A percentile compares a stretch with the other conserved stretches of the same genome.
Evolutionary conservation across 306 rosid genomes (phyloP).

Genomic region (Rosa chinensis): DNA sequence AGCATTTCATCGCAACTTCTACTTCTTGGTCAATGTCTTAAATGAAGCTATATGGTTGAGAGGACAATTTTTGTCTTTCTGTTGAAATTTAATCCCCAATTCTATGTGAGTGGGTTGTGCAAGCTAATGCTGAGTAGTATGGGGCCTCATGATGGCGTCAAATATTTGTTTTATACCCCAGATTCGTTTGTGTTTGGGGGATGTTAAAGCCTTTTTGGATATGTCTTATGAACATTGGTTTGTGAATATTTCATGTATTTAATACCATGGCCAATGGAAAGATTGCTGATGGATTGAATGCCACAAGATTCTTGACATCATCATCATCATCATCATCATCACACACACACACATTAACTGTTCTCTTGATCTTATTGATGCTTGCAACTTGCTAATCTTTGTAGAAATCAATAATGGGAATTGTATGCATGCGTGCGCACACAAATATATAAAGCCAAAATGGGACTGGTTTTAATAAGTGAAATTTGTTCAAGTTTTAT

Average conservation of each 20-base stretch:
- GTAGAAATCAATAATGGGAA: background rate
- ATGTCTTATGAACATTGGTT: too few relatives aligned
- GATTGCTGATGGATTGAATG: too few relatives aligned
- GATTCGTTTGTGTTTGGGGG: background rate
- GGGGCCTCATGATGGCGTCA: background rate
- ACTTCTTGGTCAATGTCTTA: background rate
- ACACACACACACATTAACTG: too few relatives aligned
- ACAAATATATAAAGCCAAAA: background rate
- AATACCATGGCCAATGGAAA: too few relatives aligned
- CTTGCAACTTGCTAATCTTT: background rate
- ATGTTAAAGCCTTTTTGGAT: background rate
- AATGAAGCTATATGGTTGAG: background rate
- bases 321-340: too few relatives aligned
- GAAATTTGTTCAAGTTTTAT: background rate
- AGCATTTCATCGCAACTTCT: background rate
- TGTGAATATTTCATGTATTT: too few relatives aligned
- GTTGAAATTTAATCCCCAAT: background rate
- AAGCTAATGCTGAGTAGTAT: background rate
- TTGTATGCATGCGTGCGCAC: background rate
- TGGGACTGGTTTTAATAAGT: background rate
- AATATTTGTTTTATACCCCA: background rate
- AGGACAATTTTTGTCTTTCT: background rate
- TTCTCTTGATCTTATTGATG: too few relatives aligned
- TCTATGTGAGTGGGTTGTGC: background rate
- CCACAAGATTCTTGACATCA: too few relatives aligned